phyloP scores from a whole-genome alignment of 108 stramenopile genomes.

The Nannochloropsis gaditana region DNA sequence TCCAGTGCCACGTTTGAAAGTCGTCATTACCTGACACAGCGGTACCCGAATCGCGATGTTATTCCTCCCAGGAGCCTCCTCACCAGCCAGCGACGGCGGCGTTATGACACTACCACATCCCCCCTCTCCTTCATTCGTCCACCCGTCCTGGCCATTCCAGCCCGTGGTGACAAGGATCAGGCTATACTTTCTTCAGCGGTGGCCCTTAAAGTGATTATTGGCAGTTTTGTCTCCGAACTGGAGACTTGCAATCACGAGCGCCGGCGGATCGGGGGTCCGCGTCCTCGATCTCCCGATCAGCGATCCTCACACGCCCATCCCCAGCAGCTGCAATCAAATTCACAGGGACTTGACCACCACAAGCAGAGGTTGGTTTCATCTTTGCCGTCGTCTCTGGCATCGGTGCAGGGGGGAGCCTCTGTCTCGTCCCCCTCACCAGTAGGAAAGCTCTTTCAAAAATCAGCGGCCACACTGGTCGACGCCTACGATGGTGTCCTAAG shows the following conservation, averaged over 20 bases:
- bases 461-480: background rate
- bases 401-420: background rate
- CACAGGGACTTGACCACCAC: too few relatives aligned
- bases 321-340: background rate
- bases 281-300: background rate
- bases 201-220: background rate
- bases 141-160: background rate
- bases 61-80: background rate
- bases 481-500: background rate
- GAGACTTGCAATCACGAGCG: background rate
- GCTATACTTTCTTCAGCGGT: background rate
- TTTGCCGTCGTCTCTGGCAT: background rate
- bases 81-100: background rate
- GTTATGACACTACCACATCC: background rate
- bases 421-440: background rate
- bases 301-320: background rate
- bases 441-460: background rate
- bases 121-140: background rate
- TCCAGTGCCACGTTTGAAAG: conserved; percentile 12
- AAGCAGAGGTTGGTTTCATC: background rate
- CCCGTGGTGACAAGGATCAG: background rate
- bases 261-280: background rate
- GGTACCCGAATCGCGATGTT: background rate
- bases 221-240: conserved; percentile 13
- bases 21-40: conserved; percentile 3